Base-by-base conservation (phyloP, 176 grass and related monocot genomes). In the Luzula sylvatica region DNA sequence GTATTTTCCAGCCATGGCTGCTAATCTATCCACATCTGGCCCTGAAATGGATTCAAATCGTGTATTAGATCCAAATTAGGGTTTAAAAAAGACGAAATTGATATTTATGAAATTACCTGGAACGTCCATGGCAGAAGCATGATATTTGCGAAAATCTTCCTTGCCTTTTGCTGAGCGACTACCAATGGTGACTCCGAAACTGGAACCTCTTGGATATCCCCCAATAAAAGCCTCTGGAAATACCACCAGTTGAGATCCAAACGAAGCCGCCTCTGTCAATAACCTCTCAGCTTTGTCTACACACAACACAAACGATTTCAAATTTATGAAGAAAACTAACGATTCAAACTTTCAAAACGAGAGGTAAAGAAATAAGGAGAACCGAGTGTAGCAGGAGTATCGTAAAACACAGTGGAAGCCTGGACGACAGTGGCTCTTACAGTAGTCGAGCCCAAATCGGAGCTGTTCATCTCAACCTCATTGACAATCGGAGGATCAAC, bases 221-320 rank as follows among this genome's bases (percentile, higher is more conserved):
- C 92, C 92, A 30, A 98, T 61, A 50, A 98, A 98, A 11, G 68
- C 81, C 82, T 98, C 92, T 1, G 92, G 92, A 67, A 98, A 98
- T 25, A 98, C 52, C 41, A 98, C 68, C 42, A 98, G 42, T 65
- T 90, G 92, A 20, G 92, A 82, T 56, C 92, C 85, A 27, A 76
- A 71, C 5, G 74, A 75, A 59, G 81, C 81, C 40, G 92, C 92
- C 25, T 98, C 81, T 11, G 81, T 81, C 65, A 90, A 23, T 43
- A 98, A 29, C 38, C 83, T 86, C 75, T 90, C 92, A 3, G 68
- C 81, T 59, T 98, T 98, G 68, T 86, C 85, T 98, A 62, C 29
- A 62, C 19, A 18, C 42, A 55, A 60, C 49, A 23, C 7, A 66
- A 45, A 50, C 9, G 30, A 35, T 35, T 35, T 7, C 7, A 35